phyloP scores from a whole-genome alignment of 1,284 basidiomycete species.

The Baeospora myosura region DNA sequence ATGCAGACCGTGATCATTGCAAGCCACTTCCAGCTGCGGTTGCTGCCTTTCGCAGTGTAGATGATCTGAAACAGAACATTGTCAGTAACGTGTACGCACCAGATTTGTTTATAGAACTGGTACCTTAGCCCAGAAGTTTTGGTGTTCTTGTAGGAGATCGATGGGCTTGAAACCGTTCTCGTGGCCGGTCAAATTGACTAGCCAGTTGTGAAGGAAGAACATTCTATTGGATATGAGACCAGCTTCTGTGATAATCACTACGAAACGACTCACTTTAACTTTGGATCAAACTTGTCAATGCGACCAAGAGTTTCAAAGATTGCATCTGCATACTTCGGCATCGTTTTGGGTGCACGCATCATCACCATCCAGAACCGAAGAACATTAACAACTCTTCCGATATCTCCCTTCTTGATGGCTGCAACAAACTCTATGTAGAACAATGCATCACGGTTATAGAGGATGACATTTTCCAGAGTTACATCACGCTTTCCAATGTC shows the following conservation, averaged over 20 bases:
- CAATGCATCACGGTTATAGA: conserved; percentile 22
- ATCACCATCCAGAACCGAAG: conserved; percentile 19
- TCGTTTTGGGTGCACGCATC: conserved; percentile 20
- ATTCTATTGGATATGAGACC: neutral
- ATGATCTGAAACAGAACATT: conserved; percentile 12
- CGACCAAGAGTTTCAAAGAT: conserved; percentile 18
- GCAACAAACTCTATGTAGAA: conserved; percentile 15
- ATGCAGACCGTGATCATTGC: conserved; percentile 16
- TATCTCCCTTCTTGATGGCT: conserved; percentile 23
- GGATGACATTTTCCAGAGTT: conserved; percentile 6
- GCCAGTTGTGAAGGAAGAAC: conserved; percentile 8
- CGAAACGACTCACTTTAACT: neutral
- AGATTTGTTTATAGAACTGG: neutral
- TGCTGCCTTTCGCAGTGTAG: conserved; percentile 14
- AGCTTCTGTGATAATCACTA: neutral
- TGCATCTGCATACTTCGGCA: conserved; percentile 24
- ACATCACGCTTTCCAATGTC: conserved; percentile 6
- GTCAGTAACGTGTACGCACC: neutral
- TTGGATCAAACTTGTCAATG: conserved; percentile 9
- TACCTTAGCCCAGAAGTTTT: conserved; percentile 14
- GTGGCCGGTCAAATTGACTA: conserved; percentile 7
- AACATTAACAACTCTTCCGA: conserved; percentile 21
- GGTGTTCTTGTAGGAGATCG: conserved; percentile 15
- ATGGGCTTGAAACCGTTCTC: conserved; percentile 8
- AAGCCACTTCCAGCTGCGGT: conserved; percentile 16